Evolutionary conservation across 371 early-diverging fungal species (phyloP).

Genomic region (Parasitella parasitica): DNA sequence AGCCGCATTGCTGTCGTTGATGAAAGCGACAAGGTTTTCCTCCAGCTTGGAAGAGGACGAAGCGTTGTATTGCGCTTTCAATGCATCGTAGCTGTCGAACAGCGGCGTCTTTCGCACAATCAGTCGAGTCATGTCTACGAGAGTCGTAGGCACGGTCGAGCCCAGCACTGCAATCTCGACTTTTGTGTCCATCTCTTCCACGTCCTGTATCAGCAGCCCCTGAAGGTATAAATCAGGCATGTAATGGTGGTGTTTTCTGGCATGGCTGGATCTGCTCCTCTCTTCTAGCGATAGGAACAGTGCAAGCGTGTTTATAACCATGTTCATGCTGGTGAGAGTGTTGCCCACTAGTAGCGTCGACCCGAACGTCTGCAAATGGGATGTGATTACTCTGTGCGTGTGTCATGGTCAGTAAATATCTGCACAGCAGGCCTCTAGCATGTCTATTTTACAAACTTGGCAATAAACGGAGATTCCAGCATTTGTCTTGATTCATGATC

Average conservation of each 20-base stretch:
- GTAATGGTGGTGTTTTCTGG: slow-evolving; percentile 58
- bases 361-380: slow-evolving; percentile 56
- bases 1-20: not conserved
- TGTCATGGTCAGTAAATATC: not conserved
- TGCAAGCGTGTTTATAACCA: slow-evolving; percentile 62
- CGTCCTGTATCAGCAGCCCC: slow-evolving; percentile 46
- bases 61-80: slow-evolving; percentile 38
- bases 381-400: slow-evolving; percentile 53
- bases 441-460: slow-evolving; percentile 33
- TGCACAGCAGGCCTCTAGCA: not conserved
- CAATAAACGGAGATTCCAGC: slow-evolving; percentile 56
- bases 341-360: slow-evolving; percentile 57
- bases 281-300: slow-evolving; percentile 54
- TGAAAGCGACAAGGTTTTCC: slow-evolving; percentile 21
- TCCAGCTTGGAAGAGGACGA: slow-evolving; percentile 24
- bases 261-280: slow-evolving; percentile 58
- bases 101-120: slow-evolving; percentile 57
- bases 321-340: slow-evolving; percentile 59
- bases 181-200: slow-evolving; percentile 30
- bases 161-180: slow-evolving; percentile 50
- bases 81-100: slow-evolving; percentile 36
- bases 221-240: slow-evolving; percentile 58
- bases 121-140: slow-evolving; percentile 51
- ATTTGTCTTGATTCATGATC: slow-evolving; percentile 53
- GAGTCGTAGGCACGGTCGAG: slow-evolving; percentile 55